Evolutionary conservation across 257 asterid genomes (phyloP).

Genomic region (Forsythia viridissima): DNA sequence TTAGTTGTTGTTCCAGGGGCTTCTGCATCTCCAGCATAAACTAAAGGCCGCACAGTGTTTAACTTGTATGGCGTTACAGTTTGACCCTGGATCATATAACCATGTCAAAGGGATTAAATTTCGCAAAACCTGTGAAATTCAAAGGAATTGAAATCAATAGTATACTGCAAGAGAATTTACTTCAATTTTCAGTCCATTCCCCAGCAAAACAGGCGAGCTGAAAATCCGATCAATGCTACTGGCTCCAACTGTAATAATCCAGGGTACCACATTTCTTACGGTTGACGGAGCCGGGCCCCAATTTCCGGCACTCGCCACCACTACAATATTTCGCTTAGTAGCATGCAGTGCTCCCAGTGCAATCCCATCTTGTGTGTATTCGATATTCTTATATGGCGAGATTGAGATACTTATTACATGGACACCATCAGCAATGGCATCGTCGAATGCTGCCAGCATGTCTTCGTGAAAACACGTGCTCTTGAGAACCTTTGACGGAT

Average conservation of each 20-base stretch:
- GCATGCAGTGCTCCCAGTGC: conserved; percentile 35
- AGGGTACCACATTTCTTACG: conserved; percentile 28
- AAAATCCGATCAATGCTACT: conserved; percentile 38
- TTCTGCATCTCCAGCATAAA: conserved; percentile 36
- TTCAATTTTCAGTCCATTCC: conserved; percentile 33
- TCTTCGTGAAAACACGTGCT: conserved; percentile 24
- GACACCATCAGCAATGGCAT: conserved; percentile 42
- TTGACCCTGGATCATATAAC: conserved; percentile 33
- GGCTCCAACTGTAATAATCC: conserved; percentile 43
- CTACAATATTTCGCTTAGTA: conserved; percentile 19
- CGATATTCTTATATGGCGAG: background rate
- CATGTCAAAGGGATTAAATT: background rate
- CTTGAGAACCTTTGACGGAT: background rate
- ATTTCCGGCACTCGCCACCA: conserved; percentile 36
- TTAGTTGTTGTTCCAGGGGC: conserved; percentile 27
- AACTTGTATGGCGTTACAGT: conserved; percentile 23
- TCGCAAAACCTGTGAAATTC: background rate
- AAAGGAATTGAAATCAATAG: background rate
- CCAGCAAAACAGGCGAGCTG: conserved; percentile 28
- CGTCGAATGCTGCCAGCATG: conserved; percentile 41
- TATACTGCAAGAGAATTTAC: conserved; percentile 10
- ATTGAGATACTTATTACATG: conserved; percentile 34
- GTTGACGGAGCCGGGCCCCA: conserved; percentile 26
- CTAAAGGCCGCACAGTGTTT: conserved; percentile 23
- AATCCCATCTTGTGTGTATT: conserved; percentile 14